A percentile compares a stretch with the other conserved stretches of the same genome.
These are phyloP conservation scores for Elsinoe ampelina DNA, from an alignment of 2,329 filamentous ascomycete genomes.

Conservation along the genomic window DNA sequence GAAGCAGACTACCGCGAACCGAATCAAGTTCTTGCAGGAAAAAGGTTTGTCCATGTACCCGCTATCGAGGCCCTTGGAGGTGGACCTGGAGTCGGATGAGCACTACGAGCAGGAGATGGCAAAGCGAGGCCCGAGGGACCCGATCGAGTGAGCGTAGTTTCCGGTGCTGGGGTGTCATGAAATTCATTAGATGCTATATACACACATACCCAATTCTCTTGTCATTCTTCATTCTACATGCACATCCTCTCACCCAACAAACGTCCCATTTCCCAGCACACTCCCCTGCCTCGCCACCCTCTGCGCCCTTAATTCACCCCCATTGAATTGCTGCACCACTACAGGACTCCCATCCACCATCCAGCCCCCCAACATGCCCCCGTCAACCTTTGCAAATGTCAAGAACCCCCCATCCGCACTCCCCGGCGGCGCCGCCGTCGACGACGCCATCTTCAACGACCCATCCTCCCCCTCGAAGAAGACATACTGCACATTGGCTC, in stretches of 20 bases:
- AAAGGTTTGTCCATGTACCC: constrained; percentile 24
- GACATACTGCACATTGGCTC: not conserved
- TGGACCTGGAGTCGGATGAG: constrained; percentile 42
- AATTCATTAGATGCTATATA: not conserved
- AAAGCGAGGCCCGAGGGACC: constrained; percentile 33
- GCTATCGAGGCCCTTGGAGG: constrained; percentile 21
- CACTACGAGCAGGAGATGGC: constrained; percentile 39
- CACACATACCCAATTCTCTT: not conserved
- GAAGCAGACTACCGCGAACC: constrained; percentile 38
- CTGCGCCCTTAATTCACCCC: constrained; percentile 1
- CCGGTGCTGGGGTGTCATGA: not conserved
- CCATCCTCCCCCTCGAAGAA: constrained; percentile 6
- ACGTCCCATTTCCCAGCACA: not conserved
- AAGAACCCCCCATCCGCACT: constrained; percentile 1
- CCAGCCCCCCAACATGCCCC: not conserved
- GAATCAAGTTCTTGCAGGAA: constrained; percentile 45
- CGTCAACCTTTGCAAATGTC: not conserved
- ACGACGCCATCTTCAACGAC: not conserved
- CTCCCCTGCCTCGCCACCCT: constrained; percentile 1
- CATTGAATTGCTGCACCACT: not conserved
- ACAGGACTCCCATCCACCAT: not conserved
- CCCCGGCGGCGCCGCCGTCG: not conserved
- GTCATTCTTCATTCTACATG: no score
- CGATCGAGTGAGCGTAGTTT: constrained; percentile 27
- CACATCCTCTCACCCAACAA: constrained; percentile 8